phyloP scores from a whole-genome alignment of 495 filamentous ascomycete species.

The Neurospora sp. region DNA sequence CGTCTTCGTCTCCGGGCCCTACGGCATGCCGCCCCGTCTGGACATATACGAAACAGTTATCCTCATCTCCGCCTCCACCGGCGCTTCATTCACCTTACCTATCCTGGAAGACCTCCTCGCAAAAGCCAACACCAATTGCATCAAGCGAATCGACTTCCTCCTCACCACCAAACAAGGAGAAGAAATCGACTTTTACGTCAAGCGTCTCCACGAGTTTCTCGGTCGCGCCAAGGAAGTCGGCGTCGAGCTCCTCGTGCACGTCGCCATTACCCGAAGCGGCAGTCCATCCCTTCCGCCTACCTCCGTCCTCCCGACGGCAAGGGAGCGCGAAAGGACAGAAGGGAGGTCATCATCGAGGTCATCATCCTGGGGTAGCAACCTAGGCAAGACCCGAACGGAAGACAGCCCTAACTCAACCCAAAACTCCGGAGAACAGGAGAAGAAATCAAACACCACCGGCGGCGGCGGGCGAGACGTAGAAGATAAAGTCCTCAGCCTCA shows the following conservation, averaged over 20 bases:
- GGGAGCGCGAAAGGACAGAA: background rate
- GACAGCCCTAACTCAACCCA: background rate
- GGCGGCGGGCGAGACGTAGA: conserved; percentile 12
- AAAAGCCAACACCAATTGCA: conserved; percentile 38
- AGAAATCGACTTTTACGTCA: conserved; percentile 61
- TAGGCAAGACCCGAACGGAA: background rate
- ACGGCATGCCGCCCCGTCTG: conserved; percentile 45
- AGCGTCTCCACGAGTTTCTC: conserved; percentile 47
- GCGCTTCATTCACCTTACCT: conserved; percentile 46
- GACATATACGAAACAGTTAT: conserved; percentile 50
- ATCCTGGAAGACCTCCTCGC: conserved; percentile 45
- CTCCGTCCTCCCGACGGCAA: background rate
- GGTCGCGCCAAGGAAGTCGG: conserved; percentile 38
- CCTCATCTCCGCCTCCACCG: conserved; percentile 49
- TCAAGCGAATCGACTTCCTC: conserved; percentile 57
- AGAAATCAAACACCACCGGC: conserved; percentile 8
- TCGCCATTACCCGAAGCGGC: conserved; percentile 46
- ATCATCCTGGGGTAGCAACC: conserved; percentile 11
- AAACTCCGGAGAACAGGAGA: conserved; percentile 10
- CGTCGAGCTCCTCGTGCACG: conserved; percentile 36
- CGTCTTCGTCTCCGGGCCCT: conserved; percentile 47
- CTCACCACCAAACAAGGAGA: conserved; percentile 61
- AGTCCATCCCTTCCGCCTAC: background rate
- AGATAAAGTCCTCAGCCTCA: background rate
- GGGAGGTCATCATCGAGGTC: background rate